phyloP scores from a whole-genome alignment of 768 basidiomycete genomes.

The Rhodotorula sphaerocarpa region DNA sequence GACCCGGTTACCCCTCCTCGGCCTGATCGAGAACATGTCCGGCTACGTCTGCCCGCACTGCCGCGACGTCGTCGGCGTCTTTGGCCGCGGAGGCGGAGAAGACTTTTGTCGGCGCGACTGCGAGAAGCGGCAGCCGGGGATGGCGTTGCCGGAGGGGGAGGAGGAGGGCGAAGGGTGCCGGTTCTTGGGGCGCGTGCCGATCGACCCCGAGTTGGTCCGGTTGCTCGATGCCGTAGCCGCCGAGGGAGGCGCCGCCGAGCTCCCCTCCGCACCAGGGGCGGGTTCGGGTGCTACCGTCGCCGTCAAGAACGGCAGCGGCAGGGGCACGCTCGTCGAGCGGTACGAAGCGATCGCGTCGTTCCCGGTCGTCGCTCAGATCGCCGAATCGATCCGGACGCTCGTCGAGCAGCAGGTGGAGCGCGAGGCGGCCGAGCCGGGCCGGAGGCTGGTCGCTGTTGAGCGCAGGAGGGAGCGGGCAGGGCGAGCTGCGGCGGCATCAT shows the following conservation, averaged over 20 bases:
- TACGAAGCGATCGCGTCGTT: constrained; percentile 27
- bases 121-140: constrained; percentile 49
- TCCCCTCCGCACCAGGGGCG: too few relatives aligned
- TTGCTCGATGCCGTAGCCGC: constrained; percentile 58
- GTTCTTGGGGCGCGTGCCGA: constrained; percentile 82
- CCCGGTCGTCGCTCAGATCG: constrained; percentile 17
- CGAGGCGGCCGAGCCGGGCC: neutral
- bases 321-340: constrained; percentile 17
- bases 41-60: constrained; percentile 97
- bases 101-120: constrained; percentile 45
- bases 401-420: constrained; percentile 19
- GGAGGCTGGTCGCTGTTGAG: neutral
- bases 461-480: neutral
- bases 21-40: constrained; percentile 96
- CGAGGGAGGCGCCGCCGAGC: neutral
- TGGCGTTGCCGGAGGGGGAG: constrained; percentile 42
- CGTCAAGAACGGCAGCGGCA: neutral
- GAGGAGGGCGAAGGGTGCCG: constrained; percentile 53
- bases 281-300: too few relatives aligned
- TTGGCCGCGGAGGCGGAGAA: constrained; percentile 86
- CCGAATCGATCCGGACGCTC: constrained; percentile 5
- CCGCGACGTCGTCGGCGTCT: constrained; percentile 86
- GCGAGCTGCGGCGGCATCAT: too few relatives aligned
- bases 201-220: constrained; percentile 82
- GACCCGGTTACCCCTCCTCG: constrained; percentile 75